These are phyloP conservation scores for Kodamaea laetipori DNA, from an alignment of 805 yeast genomes.

Conservation along the genomic window DNA sequence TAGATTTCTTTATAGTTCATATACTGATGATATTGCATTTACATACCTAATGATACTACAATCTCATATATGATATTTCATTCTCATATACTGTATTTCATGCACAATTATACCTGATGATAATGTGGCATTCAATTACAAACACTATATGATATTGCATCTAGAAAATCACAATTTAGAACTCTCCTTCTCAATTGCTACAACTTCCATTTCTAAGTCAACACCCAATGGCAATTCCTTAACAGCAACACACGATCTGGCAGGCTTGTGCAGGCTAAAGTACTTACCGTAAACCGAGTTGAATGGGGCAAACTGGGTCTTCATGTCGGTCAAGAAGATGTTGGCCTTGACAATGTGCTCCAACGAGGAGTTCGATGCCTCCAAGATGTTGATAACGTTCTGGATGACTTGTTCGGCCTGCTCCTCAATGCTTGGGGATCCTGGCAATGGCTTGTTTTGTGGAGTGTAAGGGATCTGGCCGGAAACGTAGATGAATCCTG, in stretches of 20 bases:
- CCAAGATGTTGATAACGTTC: constrained; percentile 71
- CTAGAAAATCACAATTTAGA: constrained; percentile 31
- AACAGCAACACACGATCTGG: constrained; percentile 97
- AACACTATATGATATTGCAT: no score
- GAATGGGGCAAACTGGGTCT: constrained; percentile 72
- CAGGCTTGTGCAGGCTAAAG: constrained; percentile 82
- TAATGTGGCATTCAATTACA: no score
- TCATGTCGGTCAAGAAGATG: constrained; percentile 89
- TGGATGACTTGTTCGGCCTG: constrained; percentile 75
- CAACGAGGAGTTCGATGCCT: constrained; percentile 81
- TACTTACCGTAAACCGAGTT: constrained; percentile 82
- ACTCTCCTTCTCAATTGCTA: constrained; percentile 69
- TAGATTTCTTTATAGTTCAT: no score
- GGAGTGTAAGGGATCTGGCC: constrained; percentile 94
- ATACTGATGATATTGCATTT: no score
- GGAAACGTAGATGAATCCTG: constrained; percentile 82
- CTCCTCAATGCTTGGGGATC: constrained; percentile 62
- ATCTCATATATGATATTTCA: no score
- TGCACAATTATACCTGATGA: no score
- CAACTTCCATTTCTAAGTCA: constrained; percentile 86
- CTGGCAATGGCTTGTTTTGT: constrained; percentile 77
- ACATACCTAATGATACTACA: no score
- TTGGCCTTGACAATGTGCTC: constrained; percentile 86
- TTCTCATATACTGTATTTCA: no score
- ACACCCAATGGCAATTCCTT: constrained; percentile 86